Conservation (phyloP, 495 filamentous ascomycete species). For the Xylaria flabelliformis region DNA sequence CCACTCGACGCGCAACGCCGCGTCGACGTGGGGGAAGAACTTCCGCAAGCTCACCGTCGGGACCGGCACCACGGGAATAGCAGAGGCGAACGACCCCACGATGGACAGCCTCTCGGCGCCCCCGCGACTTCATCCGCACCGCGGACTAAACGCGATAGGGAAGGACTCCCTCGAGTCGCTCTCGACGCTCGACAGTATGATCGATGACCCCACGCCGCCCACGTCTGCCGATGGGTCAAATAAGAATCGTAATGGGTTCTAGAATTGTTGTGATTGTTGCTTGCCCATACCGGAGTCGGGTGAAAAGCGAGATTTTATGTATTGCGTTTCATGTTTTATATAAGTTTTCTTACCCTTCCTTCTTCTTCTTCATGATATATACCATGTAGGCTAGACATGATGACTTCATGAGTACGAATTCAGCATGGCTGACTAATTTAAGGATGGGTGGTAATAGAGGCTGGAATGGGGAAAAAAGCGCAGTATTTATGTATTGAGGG, state of each 20-base stretch:
- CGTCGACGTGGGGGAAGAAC: constrained; percentile 30
- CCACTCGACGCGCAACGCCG: constrained; percentile 18
- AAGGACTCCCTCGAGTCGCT: constrained; percentile 43
- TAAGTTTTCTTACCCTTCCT: not conserved
- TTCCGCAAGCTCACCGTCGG: constrained; percentile 37
- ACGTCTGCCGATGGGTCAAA: constrained; percentile 35
- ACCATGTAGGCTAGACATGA: not conserved
- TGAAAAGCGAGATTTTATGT: not conserved
- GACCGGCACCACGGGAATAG: constrained; percentile 18
- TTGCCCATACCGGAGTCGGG: not conserved
- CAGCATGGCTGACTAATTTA: not conserved
- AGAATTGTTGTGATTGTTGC: not conserved
- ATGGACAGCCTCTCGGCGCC: constrained; percentile 19
- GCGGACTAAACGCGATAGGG: constrained; percentile 14
- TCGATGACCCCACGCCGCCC: constrained; percentile 31
- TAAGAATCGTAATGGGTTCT: constrained; percentile 7
- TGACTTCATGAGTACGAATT: not conserved
- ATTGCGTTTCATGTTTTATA: not conserved
- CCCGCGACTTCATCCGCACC: constrained; percentile 30
- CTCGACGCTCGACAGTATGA: constrained; percentile 44
- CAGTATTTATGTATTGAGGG: not conserved
- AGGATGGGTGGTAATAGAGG: not conserved
- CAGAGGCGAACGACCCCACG: constrained; percentile 12
- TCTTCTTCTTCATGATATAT: not conserved
- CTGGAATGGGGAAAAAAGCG: not conserved